phyloP scores from a whole-genome alignment of 495 filamentous ascomycete species.

The Filosporella fistucella region DNA sequence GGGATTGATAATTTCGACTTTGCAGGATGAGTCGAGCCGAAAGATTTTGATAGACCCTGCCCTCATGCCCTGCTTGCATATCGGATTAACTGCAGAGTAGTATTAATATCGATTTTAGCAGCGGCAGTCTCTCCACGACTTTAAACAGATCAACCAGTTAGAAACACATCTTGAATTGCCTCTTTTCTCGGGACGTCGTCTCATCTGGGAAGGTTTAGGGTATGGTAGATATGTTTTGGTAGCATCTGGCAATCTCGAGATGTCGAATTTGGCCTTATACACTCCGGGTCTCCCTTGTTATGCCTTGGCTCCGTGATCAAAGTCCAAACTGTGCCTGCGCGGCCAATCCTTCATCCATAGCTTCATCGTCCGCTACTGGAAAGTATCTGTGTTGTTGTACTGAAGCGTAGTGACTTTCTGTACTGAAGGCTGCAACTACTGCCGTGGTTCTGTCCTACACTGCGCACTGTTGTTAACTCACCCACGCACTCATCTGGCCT shows the following conservation, averaged over 20 bases:
- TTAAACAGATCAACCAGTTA: conserved; percentile 12
- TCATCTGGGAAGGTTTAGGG: background rate
- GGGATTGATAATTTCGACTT: too few species aligned
- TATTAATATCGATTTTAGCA: conserved; percentile 23
- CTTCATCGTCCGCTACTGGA: too few species aligned
- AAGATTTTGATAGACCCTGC: background rate
- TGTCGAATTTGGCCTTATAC: background rate
- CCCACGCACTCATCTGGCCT: too few species aligned
- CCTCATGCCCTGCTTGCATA: conserved; percentile 1
- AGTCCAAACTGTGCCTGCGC: too few species aligned
- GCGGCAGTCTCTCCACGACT: conserved; percentile 20
- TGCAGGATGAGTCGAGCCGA: too few species aligned
- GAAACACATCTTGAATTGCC: conserved; percentile 10
- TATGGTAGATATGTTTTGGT: background rate
- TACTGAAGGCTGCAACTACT: too few species aligned
- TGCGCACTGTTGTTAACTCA: too few species aligned
- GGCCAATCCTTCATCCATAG: too few species aligned
- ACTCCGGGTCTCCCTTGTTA: conserved; percentile 3
- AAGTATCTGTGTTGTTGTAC: too few species aligned
- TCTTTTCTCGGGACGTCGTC: conserved; percentile 14
- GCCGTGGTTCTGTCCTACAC: too few species aligned
- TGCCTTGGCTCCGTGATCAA: background rate
- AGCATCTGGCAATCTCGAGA: background rate
- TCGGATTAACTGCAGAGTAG: conserved; percentile 11
- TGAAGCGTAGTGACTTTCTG: too few species aligned